Conservation (phyloP, 495 filamentous ascomycete genomes). For the Saxispiralis lemnorum region DNA sequence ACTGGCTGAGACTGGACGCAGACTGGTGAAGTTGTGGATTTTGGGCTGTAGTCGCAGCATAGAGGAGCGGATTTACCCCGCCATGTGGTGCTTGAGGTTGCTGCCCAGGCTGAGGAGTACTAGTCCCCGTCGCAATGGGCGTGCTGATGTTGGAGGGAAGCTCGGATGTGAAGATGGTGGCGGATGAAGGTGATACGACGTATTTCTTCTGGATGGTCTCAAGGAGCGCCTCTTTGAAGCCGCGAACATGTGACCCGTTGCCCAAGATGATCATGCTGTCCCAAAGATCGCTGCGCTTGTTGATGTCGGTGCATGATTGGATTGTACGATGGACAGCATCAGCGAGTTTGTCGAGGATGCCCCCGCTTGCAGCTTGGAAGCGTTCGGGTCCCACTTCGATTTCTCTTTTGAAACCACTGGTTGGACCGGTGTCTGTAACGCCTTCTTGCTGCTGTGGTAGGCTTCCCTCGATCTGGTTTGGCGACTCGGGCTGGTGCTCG, state of each 20-base stretch:
- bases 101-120: conserved; percentile 50
- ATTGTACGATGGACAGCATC: conserved; percentile 68
- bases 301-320: conserved; percentile 56
- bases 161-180: conserved; percentile 92
- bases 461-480: no score
- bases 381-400: conserved; percentile 78
- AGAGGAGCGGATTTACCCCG: conserved; percentile 76
- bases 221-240: conserved; percentile 73
- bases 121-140: conserved; percentile 74
- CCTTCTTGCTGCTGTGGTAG: conserved; percentile 8
- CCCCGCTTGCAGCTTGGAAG: conserved; percentile 59
- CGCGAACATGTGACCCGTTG: conserved; percentile 68
- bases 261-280: conserved; percentile 76
- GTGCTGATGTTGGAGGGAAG: conserved; percentile 81
- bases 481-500: conserved; percentile 4
- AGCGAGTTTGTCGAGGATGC: conserved; percentile 61
- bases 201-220: conserved; percentile 63
- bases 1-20: conserved; percentile 21
- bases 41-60: conserved; percentile 65
- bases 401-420: conserved; percentile 39
- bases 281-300: conserved; percentile 72
- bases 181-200: conserved; percentile 71
- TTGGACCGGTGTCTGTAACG: background rate
- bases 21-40: conserved; percentile 30
- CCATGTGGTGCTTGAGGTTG: conserved; percentile 27